Evolutionary conservation across 2,329 filamentous ascomycete species (phyloP).

Genomic region (Epichloe gansuensis): DNA sequence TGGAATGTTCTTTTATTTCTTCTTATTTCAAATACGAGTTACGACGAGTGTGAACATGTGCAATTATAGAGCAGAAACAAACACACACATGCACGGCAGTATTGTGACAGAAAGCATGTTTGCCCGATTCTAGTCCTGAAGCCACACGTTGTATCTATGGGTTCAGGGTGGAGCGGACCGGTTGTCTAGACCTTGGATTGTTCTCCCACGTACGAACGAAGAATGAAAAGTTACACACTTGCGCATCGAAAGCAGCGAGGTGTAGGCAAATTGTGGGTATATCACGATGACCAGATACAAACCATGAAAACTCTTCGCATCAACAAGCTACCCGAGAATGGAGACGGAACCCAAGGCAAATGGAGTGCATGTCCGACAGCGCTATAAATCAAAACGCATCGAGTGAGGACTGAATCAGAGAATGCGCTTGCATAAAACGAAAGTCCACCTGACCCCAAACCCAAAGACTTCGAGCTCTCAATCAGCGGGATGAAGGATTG

Average conservation of each 20-base stretch:
- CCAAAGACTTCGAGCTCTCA: not conserved
- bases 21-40: not conserved
- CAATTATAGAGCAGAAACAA: not conserved
- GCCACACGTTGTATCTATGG: conserved; percentile 39
- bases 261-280: conserved; percentile 49
- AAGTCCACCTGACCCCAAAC: not conserved
- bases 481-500: not conserved
- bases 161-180: conserved; percentile 54
- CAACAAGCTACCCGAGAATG: too few species aligned
- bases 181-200: conserved; percentile 53
- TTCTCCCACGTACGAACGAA: conserved; percentile 51
- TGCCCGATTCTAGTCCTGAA: conserved; percentile 53
- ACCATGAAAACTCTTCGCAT: not conserved
- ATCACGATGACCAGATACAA: not conserved
- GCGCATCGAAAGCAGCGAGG: conserved; percentile 44
- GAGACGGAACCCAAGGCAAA: not conserved
- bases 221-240: conserved; percentile 44
- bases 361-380: not conserved
- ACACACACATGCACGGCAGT: not conserved
- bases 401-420: not conserved
- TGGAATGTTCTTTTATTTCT: not conserved
- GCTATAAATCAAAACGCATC: conserved; percentile 1
- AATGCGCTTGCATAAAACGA: not conserved
- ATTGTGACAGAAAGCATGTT: conserved; percentile 27
- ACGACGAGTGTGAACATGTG: not conserved